Evolutionary conservation across 768 basidiomycete species (phyloP).

Genomic region (Xanthoconium purpureum): DNA sequence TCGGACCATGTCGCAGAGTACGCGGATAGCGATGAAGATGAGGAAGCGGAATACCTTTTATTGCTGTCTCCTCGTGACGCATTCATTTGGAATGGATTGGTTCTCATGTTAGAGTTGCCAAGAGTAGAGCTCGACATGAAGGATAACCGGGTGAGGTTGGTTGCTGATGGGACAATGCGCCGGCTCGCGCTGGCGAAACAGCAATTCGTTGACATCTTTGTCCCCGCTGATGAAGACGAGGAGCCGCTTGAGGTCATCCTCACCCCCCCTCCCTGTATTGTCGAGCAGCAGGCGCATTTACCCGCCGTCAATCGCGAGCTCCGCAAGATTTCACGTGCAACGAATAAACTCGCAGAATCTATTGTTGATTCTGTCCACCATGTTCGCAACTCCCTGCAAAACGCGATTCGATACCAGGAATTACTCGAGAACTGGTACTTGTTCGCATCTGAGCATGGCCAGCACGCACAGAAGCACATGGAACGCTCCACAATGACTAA

Average conservation of each 20-base stretch:
- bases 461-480: conserved; percentile 86
- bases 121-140: conserved; percentile 78
- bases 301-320: conserved; percentile 87
- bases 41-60: conserved; percentile 72
- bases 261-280: conserved; percentile 46
- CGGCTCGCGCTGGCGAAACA: conserved; percentile 76
- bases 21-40: conserved; percentile 50
- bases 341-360: conserved; percentile 86
- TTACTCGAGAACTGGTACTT: conserved; percentile 90
- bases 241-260: conserved; percentile 44
- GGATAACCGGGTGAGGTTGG: conserved; percentile 85
- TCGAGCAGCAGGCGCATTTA: conserved; percentile 87
- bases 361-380: conserved; percentile 91
- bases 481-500: conserved; percentile 65
- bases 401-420: conserved; percentile 70
- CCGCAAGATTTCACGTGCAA: conserved; percentile 85
- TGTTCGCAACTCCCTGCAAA: conserved; percentile 65
- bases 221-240: conserved; percentile 63
- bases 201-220: conserved; percentile 64
- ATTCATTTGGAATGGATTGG: conserved; percentile 91
- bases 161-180: conserved; percentile 84
- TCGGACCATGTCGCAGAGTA: conserved; percentile 38
- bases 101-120: conserved; percentile 73
- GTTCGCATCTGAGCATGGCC: conserved; percentile 95
- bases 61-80: conserved; percentile 79